Percentiles rank a stretch among this genome's conserved stretches.
Evolutionary conservation across 345 rosid genomes (phyloP).

Genomic region (Kandelia obovata): DNA sequence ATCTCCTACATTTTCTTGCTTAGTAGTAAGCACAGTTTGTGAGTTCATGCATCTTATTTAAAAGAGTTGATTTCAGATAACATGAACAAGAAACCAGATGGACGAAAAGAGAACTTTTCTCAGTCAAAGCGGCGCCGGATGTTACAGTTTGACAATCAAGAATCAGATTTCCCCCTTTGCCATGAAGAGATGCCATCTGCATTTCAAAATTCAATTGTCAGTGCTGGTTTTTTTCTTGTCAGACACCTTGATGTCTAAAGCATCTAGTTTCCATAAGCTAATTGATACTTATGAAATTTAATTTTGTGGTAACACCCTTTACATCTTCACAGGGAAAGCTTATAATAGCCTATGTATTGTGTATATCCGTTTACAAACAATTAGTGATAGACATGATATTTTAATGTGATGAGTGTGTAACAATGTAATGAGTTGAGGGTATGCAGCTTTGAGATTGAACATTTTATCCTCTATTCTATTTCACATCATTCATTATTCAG

Average conservation of each 20-base stretch:
- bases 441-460: constrained; percentile 1
- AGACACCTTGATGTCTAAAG: not conserved
- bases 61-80: constrained; percentile 37
- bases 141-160: constrained; percentile 70
- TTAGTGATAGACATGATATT: not conserved
- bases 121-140: constrained; percentile 84
- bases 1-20: not conserved
- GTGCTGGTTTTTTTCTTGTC: constrained; percentile 18
- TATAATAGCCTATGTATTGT: not conserved
- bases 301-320: not conserved
- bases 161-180: constrained; percentile 44
- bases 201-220: constrained; percentile 68
- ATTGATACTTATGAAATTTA: not conserved
- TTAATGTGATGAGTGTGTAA: not conserved
- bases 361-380: not conserved
- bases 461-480: not conserved
- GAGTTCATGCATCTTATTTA: constrained; percentile 16
- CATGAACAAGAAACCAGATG: constrained; percentile 47
- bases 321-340: not conserved
- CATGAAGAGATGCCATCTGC: constrained; percentile 59
- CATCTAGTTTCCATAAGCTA: not conserved
- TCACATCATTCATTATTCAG: not conserved
- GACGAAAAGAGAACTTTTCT: constrained; percentile 42
- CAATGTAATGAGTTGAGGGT: not conserved
- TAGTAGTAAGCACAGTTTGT: not conserved